Evolutionary conservation across 371 early-diverging fungal genomes (phyloP), one percentile per base, ranked within the genome.

Genomic region (Mortierella sp.): DNA sequence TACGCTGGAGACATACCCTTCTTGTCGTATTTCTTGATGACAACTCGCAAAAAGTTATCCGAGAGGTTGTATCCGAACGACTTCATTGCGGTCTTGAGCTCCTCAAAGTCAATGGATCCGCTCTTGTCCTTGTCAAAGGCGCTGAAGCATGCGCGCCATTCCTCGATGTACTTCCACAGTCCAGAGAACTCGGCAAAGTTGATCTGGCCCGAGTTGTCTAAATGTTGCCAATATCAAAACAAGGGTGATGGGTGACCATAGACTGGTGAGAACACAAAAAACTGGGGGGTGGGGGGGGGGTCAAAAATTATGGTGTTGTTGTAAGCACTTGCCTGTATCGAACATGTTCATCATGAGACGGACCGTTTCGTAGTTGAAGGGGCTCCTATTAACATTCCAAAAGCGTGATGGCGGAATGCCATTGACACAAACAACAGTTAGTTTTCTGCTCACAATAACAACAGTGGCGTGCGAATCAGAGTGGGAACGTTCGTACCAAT

Each of bases 301-400:
- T 21, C 6, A 39, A 47, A 26, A 41, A 14, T 1, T 4, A 2
- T n/a, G 30, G 23, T 24, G 27, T 13, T 23, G 9, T 21, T 14
- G 19, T 14, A 45, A 5, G 13, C 23, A 45, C 61, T 64, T 74
- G 69, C 81, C 81, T 8, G 65, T 60, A 64, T 91, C 91, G 62
- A 91, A 91, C 86, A 90, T 84, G 67, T 80, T 83, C 69, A 91
- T 81, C 89, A 91, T 89, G 53, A 90, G 67, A 56, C 88, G 87
- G 4, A 91, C 90, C 19, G 90, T 90, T 72, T 89, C 90, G 38
- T 85, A 79, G 64, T 86, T 88, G 84, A 90, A 91, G 13, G 83
- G 87, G 46, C 83, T 83, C 86, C n/a, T n/a, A n/a, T n/a, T n/a
- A n/a, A n/a, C n/a, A n/a, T n/a, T n/a, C 85, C 86, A n/a, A 46